Percentiles rank a stretch among this genome's conserved stretches.
Evolutionary conservation across 2,329 filamentous ascomycete species (phyloP).

Genomic region (Penicillium janthinellum): DNA sequence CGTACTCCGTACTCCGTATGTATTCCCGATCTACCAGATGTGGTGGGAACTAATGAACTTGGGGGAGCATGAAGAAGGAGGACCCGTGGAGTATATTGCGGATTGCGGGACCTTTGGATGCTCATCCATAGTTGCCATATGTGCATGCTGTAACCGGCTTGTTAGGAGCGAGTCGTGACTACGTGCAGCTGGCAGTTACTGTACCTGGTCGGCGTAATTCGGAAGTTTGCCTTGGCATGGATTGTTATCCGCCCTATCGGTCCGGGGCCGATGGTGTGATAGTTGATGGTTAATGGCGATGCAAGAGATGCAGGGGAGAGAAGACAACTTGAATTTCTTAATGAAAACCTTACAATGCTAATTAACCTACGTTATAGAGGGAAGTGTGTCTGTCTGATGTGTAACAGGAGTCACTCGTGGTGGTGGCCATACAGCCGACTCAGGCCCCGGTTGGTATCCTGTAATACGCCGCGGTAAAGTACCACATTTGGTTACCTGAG

Average conservation of each 20-base stretch:
- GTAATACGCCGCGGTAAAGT: neutral
- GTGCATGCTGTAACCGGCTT: neutral
- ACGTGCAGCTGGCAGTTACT: neutral
- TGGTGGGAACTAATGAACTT: neutral
- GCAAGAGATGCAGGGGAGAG: neutral
- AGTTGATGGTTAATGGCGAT: neutral
- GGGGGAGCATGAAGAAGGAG: neutral
- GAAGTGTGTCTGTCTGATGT: no score
- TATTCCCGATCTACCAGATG: constrained; percentile 13
- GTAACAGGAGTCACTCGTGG: neutral
- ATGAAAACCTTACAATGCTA: neutral
- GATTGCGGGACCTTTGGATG: neutral
- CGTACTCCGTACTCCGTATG: constrained; percentile 4
- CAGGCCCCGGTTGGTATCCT: neutral
- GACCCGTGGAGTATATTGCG: neutral
- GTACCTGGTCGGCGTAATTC: constrained; percentile 17
- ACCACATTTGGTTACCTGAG: neutral
- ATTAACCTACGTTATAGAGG: neutral
- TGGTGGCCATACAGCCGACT: neutral
- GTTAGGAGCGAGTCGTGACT: neutral
- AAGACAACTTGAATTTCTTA: neutral
- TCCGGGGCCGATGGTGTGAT: neutral
- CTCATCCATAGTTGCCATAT: neutral
- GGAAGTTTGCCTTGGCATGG: constrained; percentile 3
- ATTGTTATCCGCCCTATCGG: neutral